A percentile compares a stretch with the other conserved stretches of the same genome.
These are phyloP conservation scores for Protomyces pachydermus DNA, from an alignment of 1,139 yeast genomes.

Conservation along the genomic window DNA sequence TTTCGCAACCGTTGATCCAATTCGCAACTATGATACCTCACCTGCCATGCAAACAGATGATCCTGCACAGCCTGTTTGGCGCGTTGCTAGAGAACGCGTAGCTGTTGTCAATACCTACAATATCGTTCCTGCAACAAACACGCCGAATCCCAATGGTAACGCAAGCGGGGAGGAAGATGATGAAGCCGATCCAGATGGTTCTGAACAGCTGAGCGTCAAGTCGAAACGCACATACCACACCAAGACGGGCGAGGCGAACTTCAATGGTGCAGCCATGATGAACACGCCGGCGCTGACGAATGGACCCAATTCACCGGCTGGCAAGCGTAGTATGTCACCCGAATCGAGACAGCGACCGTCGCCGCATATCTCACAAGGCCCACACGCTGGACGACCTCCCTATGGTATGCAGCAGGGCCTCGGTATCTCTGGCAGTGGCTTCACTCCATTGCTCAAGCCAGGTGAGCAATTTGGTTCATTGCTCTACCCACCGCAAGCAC, in stretches of 20 bases:
- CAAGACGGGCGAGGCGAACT: conserved; percentile 11
- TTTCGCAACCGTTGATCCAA: conserved; percentile 27
- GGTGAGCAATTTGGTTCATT: conserved; percentile 18
- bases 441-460: conserved; percentile 13
- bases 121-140: conserved; percentile 17
- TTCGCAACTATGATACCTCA: conserved; percentile 26
- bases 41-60: conserved; percentile 14
- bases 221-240: conserved; percentile 27
- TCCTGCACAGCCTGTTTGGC: conserved; percentile 18
- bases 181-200: conserved; percentile 26
- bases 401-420: conserved; percentile 14
- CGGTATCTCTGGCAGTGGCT: conserved; percentile 24
- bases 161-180: conserved; percentile 16
- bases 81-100: conserved; percentile 15
- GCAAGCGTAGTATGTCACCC: conserved; percentile 12
- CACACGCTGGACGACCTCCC: not conserved
- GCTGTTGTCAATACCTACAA: conserved; percentile 28
- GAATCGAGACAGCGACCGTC: conserved; percentile 1
- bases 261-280: not conserved
- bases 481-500: conserved; percentile 17
- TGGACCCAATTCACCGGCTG: conserved; percentile 1
- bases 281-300: conserved; percentile 19
- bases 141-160: conserved; percentile 2
- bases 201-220: conserved; percentile 26
- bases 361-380: conserved; percentile 10